phyloP scores from a whole-genome alignment of 192 early-diverging fungal genomes.

The Coemansia sp. region DNA sequence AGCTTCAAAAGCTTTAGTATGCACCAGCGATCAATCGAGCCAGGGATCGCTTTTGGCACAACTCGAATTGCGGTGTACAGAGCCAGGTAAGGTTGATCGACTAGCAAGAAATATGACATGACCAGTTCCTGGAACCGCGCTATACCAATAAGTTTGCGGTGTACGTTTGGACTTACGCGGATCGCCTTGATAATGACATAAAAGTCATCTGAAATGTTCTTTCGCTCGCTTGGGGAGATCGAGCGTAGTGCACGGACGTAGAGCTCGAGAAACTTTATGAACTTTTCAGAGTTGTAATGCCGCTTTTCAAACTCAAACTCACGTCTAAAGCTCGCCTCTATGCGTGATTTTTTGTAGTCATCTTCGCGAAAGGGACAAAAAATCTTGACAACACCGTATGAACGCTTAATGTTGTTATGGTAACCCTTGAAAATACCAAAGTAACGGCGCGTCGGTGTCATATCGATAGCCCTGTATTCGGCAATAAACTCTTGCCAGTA shows the following conservation, averaged over 20 bases:
- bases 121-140: conserved; percentile 9
- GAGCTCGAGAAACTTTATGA: conserved; percentile 15
- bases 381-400: conserved; percentile 17
- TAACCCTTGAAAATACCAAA: background rate
- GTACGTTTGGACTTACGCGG: conserved; percentile 22
- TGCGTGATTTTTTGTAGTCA: background rate
- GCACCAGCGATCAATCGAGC: conserved; percentile 22
- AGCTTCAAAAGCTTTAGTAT: conserved; percentile 12
- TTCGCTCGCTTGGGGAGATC: background rate
- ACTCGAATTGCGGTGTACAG: conserved; percentile 15
- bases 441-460: conserved; percentile 28
- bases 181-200: conserved; percentile 46
- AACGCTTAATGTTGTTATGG: conserved; percentile 6
- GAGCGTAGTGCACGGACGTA: conserved; percentile 23
- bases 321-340: background rate
- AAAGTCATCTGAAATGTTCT: conserved; percentile 20
- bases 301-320: conserved; percentile 37
- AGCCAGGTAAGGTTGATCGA: conserved; percentile 20
- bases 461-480: conserved; percentile 18
- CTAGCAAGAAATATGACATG: conserved; percentile 24
- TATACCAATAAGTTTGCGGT: conserved; percentile 9
- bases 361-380: conserved; percentile 7
- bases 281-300: conserved; percentile 1
- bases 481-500: conserved; percentile 15
- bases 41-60: conserved; percentile 4